Conservation (phyloP, 2,329 filamentous ascomycete species). For the Arthrobotrys megalospora region DNA sequence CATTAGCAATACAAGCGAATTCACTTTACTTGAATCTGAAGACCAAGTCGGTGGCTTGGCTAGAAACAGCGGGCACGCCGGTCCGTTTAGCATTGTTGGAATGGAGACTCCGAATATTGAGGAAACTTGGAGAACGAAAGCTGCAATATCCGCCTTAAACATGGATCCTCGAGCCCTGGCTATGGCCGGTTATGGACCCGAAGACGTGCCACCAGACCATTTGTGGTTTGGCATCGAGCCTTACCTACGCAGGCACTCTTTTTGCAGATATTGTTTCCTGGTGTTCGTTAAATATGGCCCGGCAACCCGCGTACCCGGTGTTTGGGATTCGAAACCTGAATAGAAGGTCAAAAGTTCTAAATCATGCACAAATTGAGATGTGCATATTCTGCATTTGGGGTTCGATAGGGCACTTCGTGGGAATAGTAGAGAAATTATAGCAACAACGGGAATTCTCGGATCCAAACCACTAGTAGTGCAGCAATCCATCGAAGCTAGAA, state of each 20-base stretch:
- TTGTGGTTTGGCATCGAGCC: not conserved
- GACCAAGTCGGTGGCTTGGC: not conserved
- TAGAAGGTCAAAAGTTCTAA: too few species aligned
- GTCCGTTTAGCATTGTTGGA: not conserved
- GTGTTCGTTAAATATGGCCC: not conserved
- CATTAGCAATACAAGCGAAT: not conserved
- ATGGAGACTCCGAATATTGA: not conserved
- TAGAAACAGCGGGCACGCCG: not conserved
- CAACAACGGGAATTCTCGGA: not conserved
- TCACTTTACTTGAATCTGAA: not conserved
- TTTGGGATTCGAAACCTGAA: too few species aligned
- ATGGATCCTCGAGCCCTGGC: not conserved
- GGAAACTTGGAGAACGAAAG: not conserved
- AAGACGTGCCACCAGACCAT: not conserved
- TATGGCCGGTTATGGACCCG: not conserved
- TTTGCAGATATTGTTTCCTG: not conserved
- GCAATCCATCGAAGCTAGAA: too few species aligned
- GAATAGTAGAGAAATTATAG: too few species aligned
- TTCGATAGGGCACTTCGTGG: too few species aligned
- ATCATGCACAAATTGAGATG: too few species aligned
- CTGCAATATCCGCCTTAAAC: not conserved
- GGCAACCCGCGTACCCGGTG: too few species aligned
- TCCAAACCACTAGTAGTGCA: too few species aligned
- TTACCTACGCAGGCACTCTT: not conserved
- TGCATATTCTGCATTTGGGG: too few species aligned